Evolutionary conservation across 2,329 filamentous ascomycete genomes (phyloP), one percentile per base, ranked within the genome.

Genomic region (Talaromyces rugulosus): DNA sequence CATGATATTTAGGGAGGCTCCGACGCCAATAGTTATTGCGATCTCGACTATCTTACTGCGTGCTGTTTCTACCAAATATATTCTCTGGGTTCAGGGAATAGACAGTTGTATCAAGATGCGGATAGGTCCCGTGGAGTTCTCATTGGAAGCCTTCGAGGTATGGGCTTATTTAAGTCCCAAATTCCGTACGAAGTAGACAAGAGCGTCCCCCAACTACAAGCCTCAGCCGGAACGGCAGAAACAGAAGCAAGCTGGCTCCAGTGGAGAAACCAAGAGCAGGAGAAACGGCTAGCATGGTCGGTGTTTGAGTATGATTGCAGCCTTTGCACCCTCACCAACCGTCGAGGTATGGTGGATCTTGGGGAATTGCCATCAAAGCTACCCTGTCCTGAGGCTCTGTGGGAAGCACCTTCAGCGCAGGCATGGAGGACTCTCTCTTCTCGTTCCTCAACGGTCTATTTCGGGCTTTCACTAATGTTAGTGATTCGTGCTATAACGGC

Each of bases 1-100:
- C 14, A 18, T 12, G 11, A 33, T 34, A 14, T 23, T 12, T 33
- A 60, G 58, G 58, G 40, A 11, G 52, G 50, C n/a, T 60, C 58
- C n/a, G 58, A 60, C 33, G 33, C 50, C 34, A 60, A 55, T 50
- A 60, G 51, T n/a, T 60, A 60, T 30, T 60, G 50, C 12, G 51
- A 60, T 34, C 28, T 60, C 6, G 52, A 40, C 18, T 60, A 60
- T 60, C 51, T 60, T 7, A 55, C 50, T 5, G 51, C 58, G 5
- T 60, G 50, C n/a, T 60, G 58, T 60, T 51, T 60, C n/a, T 53
- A 60, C 23, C 58, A 60, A 18, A 60, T 60, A 12, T 60, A 47
- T 23, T 60, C 34, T 5, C 36, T 60, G 6, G 58, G 58, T 11
- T 60, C 58, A 16, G 58, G 58, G 4, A 60, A 60, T 5, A 50